These are phyloP conservation scores for Rosa lucieae DNA, from an alignment of 306 rosid species.

Conservation along the genomic window DNA sequence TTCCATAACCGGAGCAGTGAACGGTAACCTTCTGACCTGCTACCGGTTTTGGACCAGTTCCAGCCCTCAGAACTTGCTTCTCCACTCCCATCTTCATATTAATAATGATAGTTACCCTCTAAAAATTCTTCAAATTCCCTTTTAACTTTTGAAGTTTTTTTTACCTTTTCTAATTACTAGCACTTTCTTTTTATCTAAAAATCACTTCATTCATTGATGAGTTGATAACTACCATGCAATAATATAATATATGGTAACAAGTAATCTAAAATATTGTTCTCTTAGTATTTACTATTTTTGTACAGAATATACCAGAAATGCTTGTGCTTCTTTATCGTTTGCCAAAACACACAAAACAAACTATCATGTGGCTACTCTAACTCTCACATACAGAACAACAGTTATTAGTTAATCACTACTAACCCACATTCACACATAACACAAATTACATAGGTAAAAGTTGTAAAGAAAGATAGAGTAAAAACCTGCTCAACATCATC, in stretches of 20 bases:
- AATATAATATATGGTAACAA: not conserved
- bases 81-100: slow-evolving; percentile 66
- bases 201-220: not conserved
- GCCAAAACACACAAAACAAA: not conserved
- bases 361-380: not conserved
- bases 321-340: not conserved
- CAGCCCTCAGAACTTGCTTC: slow-evolving; percentile 70
- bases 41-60: slow-evolving; percentile 71
- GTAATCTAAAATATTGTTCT: not conserved
- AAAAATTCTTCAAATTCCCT: not conserved
- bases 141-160: not conserved
- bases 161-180: not conserved
- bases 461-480: not conserved
- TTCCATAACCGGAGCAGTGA: slow-evolving; percentile 95
- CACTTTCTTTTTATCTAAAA: not conserved
- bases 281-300: not conserved
- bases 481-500: slow-evolving; percentile 96
- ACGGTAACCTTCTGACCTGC: slow-evolving; percentile 86
- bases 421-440: not conserved
- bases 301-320: not conserved
- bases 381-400: not conserved
- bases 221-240: not conserved
- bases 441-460: not conserved
- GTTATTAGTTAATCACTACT: not conserved
- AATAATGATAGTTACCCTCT: not conserved